Evolutionary conservation across 441 rosid genomes (phyloP).

Genomic region (Caryocar brasiliense): DNA sequence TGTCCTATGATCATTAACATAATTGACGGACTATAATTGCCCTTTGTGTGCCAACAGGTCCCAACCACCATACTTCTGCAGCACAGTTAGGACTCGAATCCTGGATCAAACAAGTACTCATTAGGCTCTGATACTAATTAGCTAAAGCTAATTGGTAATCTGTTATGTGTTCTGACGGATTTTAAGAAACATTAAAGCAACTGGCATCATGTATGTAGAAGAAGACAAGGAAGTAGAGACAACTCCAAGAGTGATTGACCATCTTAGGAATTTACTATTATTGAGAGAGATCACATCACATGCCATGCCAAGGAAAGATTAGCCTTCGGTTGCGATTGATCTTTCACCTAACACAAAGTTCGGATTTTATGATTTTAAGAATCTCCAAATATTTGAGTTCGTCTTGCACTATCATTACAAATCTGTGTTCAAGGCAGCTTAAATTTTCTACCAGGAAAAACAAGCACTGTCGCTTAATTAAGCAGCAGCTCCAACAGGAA

Average conservation of each 20-base stretch:
- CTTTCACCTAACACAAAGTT: constrained; percentile 2
- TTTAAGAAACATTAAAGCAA: constrained; percentile 13
- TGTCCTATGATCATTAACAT: no score
- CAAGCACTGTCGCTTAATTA: constrained; percentile 26
- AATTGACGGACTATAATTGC: no score
- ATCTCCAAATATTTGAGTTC: not conserved
- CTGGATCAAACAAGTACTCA: no score
- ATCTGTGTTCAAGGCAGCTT: constrained; percentile 6
- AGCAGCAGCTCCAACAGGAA: constrained; percentile 75
- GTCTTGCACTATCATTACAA: constrained; percentile 11
- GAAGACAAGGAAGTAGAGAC: constrained; percentile 8
- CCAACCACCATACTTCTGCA: no score
- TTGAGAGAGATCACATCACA: not conserved
- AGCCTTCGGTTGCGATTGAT: not conserved
- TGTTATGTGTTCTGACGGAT: constrained; percentile 15
- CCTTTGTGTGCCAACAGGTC: no score
- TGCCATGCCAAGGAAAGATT: not conserved
- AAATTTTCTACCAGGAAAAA: not conserved
- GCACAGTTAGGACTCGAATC: no score
- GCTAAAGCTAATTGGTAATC: no score
- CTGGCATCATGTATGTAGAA: constrained; percentile 11
- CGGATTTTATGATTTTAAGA: not conserved
- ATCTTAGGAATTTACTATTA: constrained; percentile 11
- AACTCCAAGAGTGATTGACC: constrained; percentile 16
- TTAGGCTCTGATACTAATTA: no score